Percentiles rank a stretch among this genome's conserved stretches.
Evolutionary conservation across 2,329 filamentous ascomycete genomes (phyloP).

Genomic region (Fusarium cicatricum): DNA sequence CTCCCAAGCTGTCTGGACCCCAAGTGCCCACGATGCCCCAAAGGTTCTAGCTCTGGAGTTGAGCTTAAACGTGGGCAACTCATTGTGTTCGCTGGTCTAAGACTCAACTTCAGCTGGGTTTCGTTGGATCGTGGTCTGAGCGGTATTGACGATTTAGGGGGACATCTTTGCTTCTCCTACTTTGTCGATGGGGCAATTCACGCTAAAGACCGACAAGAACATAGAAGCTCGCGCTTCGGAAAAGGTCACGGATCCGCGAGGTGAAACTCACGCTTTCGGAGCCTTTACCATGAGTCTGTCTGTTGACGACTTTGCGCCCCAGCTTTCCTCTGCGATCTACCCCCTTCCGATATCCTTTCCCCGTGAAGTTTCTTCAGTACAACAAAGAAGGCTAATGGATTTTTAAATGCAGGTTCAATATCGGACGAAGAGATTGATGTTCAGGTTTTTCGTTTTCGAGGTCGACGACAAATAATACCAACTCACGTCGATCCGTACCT

Average conservation of each 20-base stretch:
- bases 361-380: background rate
- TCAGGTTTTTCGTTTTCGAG: background rate
- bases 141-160: background rate
- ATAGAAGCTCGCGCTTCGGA: background rate
- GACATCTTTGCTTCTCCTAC: background rate
- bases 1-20: background rate
- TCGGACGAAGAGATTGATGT: background rate
- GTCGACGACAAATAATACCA: background rate
- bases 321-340: background rate
- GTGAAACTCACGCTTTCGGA: background rate
- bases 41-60: background rate
- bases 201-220: background rate
- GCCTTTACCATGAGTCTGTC: background rate
- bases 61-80: background rate
- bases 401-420: slow-evolving; percentile 8
- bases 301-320: background rate
- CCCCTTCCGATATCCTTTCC: too few relatives aligned
- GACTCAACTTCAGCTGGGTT: background rate
- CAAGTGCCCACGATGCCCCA: background rate
- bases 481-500: background rate
- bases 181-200: background rate
- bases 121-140: background rate
- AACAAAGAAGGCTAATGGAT: slow-evolving; percentile 11
- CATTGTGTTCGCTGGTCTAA: background rate
- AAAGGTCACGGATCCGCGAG: background rate